Evolutionary conservation across 129 eudicot genomes (phyloP), one percentile per base, ranked within the genome.

Genomic region (Flaveria ramosissima): DNA sequence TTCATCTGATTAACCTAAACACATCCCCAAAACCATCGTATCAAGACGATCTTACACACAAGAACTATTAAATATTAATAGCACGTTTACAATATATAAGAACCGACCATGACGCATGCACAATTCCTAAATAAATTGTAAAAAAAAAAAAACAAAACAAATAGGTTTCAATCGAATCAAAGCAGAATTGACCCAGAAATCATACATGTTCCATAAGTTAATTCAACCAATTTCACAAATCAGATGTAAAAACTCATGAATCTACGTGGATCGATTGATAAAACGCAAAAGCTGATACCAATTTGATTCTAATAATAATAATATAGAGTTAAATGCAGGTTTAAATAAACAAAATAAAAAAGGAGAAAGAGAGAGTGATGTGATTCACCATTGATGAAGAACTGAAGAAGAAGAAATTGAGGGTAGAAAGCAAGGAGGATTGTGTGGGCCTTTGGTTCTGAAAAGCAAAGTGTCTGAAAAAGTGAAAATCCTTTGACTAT

Each of bases 361-460:
- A 21, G 42, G 2, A 0, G 19, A 56, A 48, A 41, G 16, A 74
- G 46, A 46, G 16, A 57, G 32, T 59, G 65, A 78, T 16, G 30
- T 19, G 63, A 53, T 71, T 72, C 69, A 80, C 84, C 84, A 80
- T 80, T 80, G 74, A 57, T 30, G 55, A 68, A 80, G 7, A 66
- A 16, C 52, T 48, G 50, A 78, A 36, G 62, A 70, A 47, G 68
- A 14, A 41, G 66, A 24, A 48, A 17, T 3, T n/a, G 55, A 43
- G 70, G n/a, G 3, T n/a, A 23, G 15, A 26, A 73, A 53, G 6
- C 74, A 13, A 66, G 70, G 75, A 73, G 45, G 84, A 80, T 80
- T 80, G 15, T 80, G 76, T 80, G 76, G 84, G 84, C 80, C 84
- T 72, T 57, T 10, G 63, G 14, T 71, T 73, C 39, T 13, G n/a